Evolutionary conservation across 1,284 basidiomycete species (phyloP).

Genomic region (Schizophyllum amplum): DNA sequence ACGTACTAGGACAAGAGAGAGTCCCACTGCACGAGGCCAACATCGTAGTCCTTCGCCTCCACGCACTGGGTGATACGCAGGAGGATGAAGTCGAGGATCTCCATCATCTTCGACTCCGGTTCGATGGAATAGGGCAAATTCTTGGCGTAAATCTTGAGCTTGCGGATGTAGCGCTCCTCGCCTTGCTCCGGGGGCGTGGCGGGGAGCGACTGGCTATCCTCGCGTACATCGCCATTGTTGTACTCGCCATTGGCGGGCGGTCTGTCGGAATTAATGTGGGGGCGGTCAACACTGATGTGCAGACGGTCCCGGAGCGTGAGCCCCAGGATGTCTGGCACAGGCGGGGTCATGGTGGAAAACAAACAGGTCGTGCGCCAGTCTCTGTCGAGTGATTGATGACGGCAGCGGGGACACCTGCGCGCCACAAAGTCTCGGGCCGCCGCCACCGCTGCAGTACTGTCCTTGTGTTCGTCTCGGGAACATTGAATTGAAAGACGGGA

Average conservation of each 20-base stretch:
- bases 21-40: slow-evolving; percentile 74
- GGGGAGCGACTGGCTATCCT: not conserved
- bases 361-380: not conserved
- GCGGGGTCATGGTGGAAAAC: not conserved
- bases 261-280: not conserved
- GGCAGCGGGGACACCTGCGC: not conserved
- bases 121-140: slow-evolving; percentile 80
- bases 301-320: not conserved
- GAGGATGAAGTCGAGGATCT: slow-evolving; percentile 72
- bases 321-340: not conserved
- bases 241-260: not conserved
- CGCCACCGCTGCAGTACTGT: not conserved
- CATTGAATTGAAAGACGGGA: too few species aligned
- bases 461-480: too few species aligned
- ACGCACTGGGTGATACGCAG: slow-evolving; percentile 65
- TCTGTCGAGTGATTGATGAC: not conserved
- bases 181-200: not conserved
- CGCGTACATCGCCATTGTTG: not conserved
- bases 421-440: not conserved
- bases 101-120: slow-evolving; percentile 72
- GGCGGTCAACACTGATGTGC: not conserved
- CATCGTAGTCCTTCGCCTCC: slow-evolving; percentile 74
- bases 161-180: slow-evolving; percentile 40
- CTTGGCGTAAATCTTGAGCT: slow-evolving; percentile 50
- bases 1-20: slow-evolving; percentile 68